Conservation (phyloP, 441 rosid species). For the Eutrema salsugineum region DNA sequence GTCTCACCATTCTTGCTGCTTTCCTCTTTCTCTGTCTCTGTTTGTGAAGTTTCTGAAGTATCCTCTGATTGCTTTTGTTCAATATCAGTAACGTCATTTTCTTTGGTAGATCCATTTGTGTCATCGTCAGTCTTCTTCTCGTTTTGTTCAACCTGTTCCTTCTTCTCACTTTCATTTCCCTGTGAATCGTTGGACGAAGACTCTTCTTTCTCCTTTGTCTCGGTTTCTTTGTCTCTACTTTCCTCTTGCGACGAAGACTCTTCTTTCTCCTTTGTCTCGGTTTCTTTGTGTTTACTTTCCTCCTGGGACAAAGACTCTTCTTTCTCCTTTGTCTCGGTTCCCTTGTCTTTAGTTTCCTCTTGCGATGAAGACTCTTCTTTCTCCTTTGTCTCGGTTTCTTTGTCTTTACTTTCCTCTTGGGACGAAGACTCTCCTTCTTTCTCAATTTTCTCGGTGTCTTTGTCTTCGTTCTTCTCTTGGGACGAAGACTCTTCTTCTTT, state of each 20-base stretch:
- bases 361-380: not conserved
- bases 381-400: not conserved
- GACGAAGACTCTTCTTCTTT: not conserved
- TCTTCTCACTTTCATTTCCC: slow-evolving; percentile 38
- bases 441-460: not conserved
- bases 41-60: slow-evolving; percentile 24
- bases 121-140: slow-evolving; percentile 21
- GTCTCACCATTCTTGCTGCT: slow-evolving; percentile 34
- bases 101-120: slow-evolving; percentile 12
- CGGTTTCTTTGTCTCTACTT: not conserved
- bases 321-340: not conserved
- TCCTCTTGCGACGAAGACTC: not conserved
- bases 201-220: not conserved
- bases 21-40: slow-evolving; percentile 37
- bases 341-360: not conserved
- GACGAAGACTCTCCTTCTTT: slow-evolving; percentile 6
- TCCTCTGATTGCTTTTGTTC: slow-evolving; percentile 19
- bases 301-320: not conserved
- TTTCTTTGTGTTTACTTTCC: not conserved
- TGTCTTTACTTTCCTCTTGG: not conserved
- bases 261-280: not conserved
- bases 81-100: not conserved
- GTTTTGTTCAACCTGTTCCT: slow-evolving; percentile 34
- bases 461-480: not conserved
- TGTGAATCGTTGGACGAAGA: slow-evolving; percentile 7